Evolutionary conservation across 2,329 filamentous ascomycete genomes (phyloP), one percentile per base, ranked within the genome.

Genomic region (Colletotrichum kahawae): DNA sequence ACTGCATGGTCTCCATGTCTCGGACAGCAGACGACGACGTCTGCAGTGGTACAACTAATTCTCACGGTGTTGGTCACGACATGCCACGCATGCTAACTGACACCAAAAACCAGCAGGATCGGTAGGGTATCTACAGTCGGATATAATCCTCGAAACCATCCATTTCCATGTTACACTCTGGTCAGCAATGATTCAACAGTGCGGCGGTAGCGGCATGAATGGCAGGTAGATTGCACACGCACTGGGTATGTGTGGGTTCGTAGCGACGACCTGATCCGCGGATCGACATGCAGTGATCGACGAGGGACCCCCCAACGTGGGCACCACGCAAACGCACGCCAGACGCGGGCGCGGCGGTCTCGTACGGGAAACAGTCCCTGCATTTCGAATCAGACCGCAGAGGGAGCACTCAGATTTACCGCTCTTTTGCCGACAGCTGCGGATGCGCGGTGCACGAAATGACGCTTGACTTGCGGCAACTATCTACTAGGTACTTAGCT

Each of bases 231-330:
- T 66, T 21, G 13, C n/a, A 21, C 34, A 21, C 33, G 38, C 31
- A 48, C 62, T 54, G 43, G 36, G 29, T 36, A 36, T 56, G 31
- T 36, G 31, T 56, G 31, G 59, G 43, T 38, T 64, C 34, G 31
- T 27, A 21, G 29, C 48, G 29, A 64, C 64, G 69, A 68, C 54
- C 48, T 73, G 63, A 68, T 63, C 72, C 56, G 48, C 43, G 13
- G 72, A 64, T 72, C 57, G 48, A 34, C 73, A 64, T 68, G 69
- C 73, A 73, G 57, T 14, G 73, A 75, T 75, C 73, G 63, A 65
- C 72, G 29, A 36, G 33, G n/a, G n/a, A 31, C 57, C 31, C 34
- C 59, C 67, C 34, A 59, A 65, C 36, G 71, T 74, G 60, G 67
- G 36, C 67, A 69, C 59, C 48, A 63, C 34, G 59, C 67, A 36